Evolutionary conservation across 176 grass and related monocot species (phyloP).

Genomic region (Ampelocalamus luodianensis): DNA sequence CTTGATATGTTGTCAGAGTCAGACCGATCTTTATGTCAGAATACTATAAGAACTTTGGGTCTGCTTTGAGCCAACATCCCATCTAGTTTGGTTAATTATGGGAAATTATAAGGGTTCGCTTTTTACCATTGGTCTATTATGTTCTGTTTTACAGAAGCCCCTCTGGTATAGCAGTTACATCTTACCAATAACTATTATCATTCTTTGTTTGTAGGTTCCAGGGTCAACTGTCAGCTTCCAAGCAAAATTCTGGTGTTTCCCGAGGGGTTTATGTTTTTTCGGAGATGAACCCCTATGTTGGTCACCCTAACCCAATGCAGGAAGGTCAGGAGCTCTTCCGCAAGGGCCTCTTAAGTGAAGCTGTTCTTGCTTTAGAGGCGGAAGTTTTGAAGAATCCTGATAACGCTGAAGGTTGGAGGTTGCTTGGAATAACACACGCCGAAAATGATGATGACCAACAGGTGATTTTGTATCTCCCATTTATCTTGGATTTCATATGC

Average conservation of each 20-base stretch:
- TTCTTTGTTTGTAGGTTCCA: conserved; percentile 56
- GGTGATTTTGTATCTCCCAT: conserved; percentile 53
- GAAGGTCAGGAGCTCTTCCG: conserved; percentile 97
- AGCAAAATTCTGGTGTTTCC: conserved; percentile 63
- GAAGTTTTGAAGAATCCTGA: conserved; percentile 98
- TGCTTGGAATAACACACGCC: conserved; percentile 94
- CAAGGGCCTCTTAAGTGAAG: conserved; percentile 98
- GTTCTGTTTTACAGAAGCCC: conserved; percentile 13
- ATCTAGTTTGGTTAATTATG: conserved; percentile 18
- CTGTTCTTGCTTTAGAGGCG: conserved; percentile 97
- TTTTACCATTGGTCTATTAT: neutral
- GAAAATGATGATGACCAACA: conserved; percentile 99
- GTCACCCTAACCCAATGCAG: conserved; percentile 94
- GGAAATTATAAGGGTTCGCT: conserved; percentile 10
- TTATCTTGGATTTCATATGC: conserved; percentile 23
- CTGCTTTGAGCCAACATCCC: conserved; percentile 1
- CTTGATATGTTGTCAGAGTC: conserved; percentile 15
- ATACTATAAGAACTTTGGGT: neutral
- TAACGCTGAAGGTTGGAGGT: conserved; percentile 95
- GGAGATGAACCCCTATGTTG: conserved; percentile 92
- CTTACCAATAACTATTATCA: conserved; percentile 14
- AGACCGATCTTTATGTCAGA: conserved; percentile 9
- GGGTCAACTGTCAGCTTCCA: conserved; percentile 62
- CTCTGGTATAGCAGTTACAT: conserved; percentile 25
- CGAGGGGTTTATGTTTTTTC: conserved; percentile 94